Evolutionary conservation across 768 basidiomycete genomes (phyloP), one percentile per base, ranked within the genome.

Genomic region (Leccinum ochraceum): DNA sequence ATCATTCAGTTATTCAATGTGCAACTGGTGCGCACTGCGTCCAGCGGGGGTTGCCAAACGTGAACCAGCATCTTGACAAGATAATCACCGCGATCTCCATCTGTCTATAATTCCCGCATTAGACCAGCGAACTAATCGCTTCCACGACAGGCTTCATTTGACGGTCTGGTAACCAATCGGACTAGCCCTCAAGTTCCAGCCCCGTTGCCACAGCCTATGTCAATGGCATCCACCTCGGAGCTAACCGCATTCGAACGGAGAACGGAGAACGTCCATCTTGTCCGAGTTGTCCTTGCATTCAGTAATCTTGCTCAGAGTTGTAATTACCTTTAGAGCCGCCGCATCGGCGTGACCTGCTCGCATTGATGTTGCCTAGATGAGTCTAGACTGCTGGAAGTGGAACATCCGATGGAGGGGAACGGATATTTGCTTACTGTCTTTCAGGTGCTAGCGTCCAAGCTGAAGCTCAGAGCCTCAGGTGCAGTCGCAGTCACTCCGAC

Each of bases 51-150:
- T 54, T 24, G 10, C 50, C 50, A 30, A n/a, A 17, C 49, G 24
- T 36, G 50, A n/a, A 17, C 9, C 7, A 51, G 50, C 52, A 46
- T 44, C 37, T 53, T 57, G 28, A 28, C 49, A 24, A 53, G 57
- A 67, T 73, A 65, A 71, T 71, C 62, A 56, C 71, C 71, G 70
- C 49, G 59, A 66, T 67, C 60, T 58, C 69, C 67, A 54, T 56
- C 54, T 26, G 59, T 51, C 61, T 42, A 56, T 13, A 34, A 34
- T 34, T 67, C 64, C 67, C 63, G 49, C 39, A 58, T 60, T 59
- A 6, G 63, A 66, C 64, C 60, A 63, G 54, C 59, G 54, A 39
- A 37, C 36, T 36, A 10, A 14, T 37, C 3, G 30, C 52, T 56
- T 58, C 53, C 42, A 56, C 10, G 50, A 51, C 50, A n/a, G 26